Percentiles rank a stretch among this genome's conserved stretches.
phyloP scores from a whole-genome alignment of 306 rosid species.

The Lupinus albus region DNA sequence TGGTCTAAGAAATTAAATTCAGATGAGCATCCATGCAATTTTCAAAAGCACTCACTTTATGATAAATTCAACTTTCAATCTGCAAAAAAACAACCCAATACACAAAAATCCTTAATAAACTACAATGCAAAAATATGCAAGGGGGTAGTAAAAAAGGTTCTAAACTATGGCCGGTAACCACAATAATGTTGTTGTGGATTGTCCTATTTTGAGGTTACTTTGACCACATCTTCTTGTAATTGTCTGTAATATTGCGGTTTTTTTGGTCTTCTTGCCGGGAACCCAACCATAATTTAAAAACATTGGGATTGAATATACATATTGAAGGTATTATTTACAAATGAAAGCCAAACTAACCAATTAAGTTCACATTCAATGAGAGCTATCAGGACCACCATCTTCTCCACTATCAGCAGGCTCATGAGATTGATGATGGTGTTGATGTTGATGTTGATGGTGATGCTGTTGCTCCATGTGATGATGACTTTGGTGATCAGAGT shows the following conservation, averaged over 20 bases:
- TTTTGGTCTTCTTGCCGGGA: too few relatives aligned
- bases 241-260: too few relatives aligned
- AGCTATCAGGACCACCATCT: constrained; percentile 63
- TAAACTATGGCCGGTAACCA: too few relatives aligned
- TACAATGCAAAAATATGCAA: constrained; percentile 20
- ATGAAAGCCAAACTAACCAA: constrained; percentile 52
- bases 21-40: constrained; percentile 39
- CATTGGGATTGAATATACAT: neutral
- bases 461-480: constrained; percentile 62
- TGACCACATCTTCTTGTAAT: too few relatives aligned
- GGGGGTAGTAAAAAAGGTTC: too few relatives aligned
- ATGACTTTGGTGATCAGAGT: constrained; percentile 57
- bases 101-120: constrained; percentile 40
- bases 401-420: constrained; percentile 62
- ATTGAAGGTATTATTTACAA: constrained; percentile 23
- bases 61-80: constrained; percentile 51
- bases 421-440: constrained; percentile 46
- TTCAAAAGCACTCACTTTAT: constrained; percentile 42
- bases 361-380: constrained; percentile 53
- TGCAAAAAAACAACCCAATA: constrained; percentile 54
- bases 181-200: too few relatives aligned
- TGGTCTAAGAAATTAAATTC: constrained; percentile 34
- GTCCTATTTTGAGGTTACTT: too few relatives aligned
- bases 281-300: too few relatives aligned
- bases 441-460: constrained; percentile 54